These are phyloP conservation scores for Solanum ossicruentum DNA, from an alignment of 257 asterid genomes.

Conservation along the genomic window DNA sequence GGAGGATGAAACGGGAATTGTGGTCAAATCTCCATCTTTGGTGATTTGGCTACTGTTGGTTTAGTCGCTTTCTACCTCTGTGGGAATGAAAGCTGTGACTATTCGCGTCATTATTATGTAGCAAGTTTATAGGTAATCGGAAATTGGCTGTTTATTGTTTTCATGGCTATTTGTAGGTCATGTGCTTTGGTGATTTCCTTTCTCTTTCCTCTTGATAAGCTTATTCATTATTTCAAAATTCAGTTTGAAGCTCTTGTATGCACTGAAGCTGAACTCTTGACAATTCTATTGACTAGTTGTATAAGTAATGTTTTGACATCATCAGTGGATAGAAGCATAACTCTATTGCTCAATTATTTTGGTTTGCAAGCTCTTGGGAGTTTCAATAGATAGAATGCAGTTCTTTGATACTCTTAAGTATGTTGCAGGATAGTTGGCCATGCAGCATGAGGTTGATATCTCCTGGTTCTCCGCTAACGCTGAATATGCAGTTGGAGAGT, in stretches of 20 bases:
- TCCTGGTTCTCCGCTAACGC: not conserved
- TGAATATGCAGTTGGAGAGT: not conserved
- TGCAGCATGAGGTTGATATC: not conserved
- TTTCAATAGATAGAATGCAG: not conserved
- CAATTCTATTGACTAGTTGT: not conserved
- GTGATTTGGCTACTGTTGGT: not conserved
- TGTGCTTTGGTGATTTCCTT: not conserved
- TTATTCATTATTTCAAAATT: not conserved
- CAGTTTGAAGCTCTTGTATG: not conserved
- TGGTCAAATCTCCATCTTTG: not conserved
- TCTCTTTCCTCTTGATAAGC: not conserved
- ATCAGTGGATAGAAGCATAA: not conserved
- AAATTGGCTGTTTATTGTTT: not conserved
- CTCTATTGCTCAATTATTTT: not conserved
- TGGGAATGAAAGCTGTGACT: not conserved
- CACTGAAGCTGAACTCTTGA: not conserved
- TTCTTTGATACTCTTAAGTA: not conserved
- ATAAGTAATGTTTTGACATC: not conserved
- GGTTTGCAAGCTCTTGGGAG: not conserved
- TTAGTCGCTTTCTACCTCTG: not conserved
- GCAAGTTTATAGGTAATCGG: not conserved
- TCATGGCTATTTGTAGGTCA: not conserved
- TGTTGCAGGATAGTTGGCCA: not conserved
- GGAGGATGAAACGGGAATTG: not conserved
- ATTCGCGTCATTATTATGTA: not conserved